Conservation (phyloP, 2,329 filamentous ascomycete species). For the Didymella arachidicola region DNA sequence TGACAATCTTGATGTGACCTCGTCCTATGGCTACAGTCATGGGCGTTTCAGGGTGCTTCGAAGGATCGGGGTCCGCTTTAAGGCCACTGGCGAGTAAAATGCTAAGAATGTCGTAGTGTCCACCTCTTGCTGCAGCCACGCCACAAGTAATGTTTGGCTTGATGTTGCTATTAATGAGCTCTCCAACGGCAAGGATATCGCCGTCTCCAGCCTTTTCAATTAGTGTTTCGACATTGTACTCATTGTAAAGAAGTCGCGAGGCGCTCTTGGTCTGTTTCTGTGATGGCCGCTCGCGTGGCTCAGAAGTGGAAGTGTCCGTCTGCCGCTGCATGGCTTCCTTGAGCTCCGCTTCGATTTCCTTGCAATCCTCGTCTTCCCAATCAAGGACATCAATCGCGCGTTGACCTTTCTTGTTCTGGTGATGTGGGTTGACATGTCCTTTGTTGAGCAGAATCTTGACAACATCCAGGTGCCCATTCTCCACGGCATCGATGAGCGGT, state of each 20-base stretch:
- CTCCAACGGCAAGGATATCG: conserved; percentile 57
- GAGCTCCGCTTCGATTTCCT: conserved; percentile 78
- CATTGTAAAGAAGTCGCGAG: conserved; percentile 58
- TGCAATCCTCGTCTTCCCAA: conserved; percentile 76
- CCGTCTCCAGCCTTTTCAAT: conserved; percentile 59
- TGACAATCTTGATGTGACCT: conserved; percentile 82
- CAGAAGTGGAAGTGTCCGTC: conserved; percentile 60
- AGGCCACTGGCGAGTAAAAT: conserved; percentile 64
- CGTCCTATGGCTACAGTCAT: conserved; percentile 95
- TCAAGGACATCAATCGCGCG: conserved; percentile 87
- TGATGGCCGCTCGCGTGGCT: conserved; percentile 47
- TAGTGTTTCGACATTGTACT: conserved; percentile 58
- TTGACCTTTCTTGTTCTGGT: conserved; percentile 89
- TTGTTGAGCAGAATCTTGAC: conserved; percentile 83
- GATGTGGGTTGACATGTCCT: conserved; percentile 83
- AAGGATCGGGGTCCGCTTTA: conserved; percentile 64
- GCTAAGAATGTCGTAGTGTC: conserved; percentile 86
- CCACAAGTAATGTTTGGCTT: conserved; percentile 82
- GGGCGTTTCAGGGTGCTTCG: conserved; percentile 87
- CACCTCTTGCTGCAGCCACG: conserved; percentile 89
- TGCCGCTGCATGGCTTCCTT: conserved; percentile 63
- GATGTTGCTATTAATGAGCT: conserved; percentile 57
- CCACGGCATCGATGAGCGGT: conserved; percentile 92
- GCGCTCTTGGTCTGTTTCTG: conserved; percentile 48
- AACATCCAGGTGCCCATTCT: conserved; percentile 90